Conservation (phyloP, 352 stramenopile genomes). For the Globisporangium radiosum region DNA sequence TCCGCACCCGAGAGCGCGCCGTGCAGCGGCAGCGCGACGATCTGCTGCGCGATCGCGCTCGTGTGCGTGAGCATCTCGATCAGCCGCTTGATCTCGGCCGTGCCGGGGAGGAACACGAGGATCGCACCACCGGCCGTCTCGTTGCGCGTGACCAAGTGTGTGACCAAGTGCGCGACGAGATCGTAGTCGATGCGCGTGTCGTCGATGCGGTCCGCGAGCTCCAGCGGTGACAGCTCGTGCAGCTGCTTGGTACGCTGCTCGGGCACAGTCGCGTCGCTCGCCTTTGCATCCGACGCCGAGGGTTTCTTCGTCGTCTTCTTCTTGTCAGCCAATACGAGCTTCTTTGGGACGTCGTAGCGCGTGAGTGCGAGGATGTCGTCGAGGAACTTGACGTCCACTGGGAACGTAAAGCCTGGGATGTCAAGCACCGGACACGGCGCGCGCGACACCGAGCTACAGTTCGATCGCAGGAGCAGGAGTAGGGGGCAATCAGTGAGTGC, state of each 20-base stretch:
- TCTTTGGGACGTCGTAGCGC: constrained; percentile 52
- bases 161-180: constrained; percentile 80
- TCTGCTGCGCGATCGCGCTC: constrained; percentile 18
- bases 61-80: constrained; percentile 57
- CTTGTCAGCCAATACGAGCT: constrained; percentile 49
- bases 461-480: not conserved
- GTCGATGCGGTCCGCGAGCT: constrained; percentile 74
- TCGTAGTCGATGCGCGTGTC: constrained; percentile 93
- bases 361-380: constrained; percentile 68
- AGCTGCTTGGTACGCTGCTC: constrained; percentile 21
- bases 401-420: constrained; percentile 83
- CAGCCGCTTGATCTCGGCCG: constrained; percentile 76
- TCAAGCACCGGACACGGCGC: constrained; percentile 64
- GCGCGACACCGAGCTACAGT: constrained; percentile 7
- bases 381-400: constrained; percentile 70
- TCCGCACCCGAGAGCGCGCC: constrained; percentile 66
- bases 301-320: constrained; percentile 17
- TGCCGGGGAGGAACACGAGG: constrained; percentile 78
- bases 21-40: constrained; percentile 75
- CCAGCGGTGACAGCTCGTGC: constrained; percentile 25
- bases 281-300: not conserved
- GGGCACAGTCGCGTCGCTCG: constrained; percentile 17
- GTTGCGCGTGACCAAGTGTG: constrained; percentile 50
- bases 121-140: constrained; percentile 43
- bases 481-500: not conserved